These are phyloP conservation scores for Zoysia pacifica DNA, from an alignment of 176 grass and related monocot genomes.

Conservation along the genomic window DNA sequence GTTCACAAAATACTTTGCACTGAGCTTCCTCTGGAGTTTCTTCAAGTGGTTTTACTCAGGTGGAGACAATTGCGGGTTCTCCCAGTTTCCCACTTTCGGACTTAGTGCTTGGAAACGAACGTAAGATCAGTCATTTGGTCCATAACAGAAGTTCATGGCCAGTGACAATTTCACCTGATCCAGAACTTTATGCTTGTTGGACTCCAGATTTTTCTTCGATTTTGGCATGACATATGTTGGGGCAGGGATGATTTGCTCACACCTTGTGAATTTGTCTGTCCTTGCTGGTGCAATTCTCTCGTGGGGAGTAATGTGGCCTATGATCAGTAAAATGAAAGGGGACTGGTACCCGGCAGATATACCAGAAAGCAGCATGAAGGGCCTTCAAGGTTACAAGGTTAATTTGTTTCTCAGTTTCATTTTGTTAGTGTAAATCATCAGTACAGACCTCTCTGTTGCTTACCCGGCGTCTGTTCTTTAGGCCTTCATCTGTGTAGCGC, in stretches of 20 bases:
- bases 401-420: constrained; percentile 11
- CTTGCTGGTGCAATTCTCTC: constrained; percentile 82
- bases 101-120: constrained; percentile 88
- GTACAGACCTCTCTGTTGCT: constrained; percentile 24
- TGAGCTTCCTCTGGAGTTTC: constrained; percentile 97
- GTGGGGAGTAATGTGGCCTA: constrained; percentile 97
- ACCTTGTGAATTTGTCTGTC: constrained; percentile 89
- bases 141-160: constrained; percentile 12
- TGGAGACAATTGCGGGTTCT: constrained; percentile 80
- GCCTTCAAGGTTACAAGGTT: constrained; percentile 97
- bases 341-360: constrained; percentile 78
- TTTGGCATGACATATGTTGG: constrained; percentile 97
- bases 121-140: constrained; percentile 47
- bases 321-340: constrained; percentile 75
- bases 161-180: constrained; percentile 36
- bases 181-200: constrained; percentile 21
- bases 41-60: constrained; percentile 99
- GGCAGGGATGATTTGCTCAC: constrained; percentile 97
- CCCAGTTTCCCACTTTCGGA: constrained; percentile 95
- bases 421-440: neutral
- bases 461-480: constrained; percentile 41
- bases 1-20: constrained; percentile 80
- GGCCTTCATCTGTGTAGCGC: constrained; percentile 94
- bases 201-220: constrained; percentile 89
- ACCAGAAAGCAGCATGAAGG: constrained; percentile 88